Conservation (phyloP, 257 asterid genomes). For the Asclepias syriaca region DNA sequence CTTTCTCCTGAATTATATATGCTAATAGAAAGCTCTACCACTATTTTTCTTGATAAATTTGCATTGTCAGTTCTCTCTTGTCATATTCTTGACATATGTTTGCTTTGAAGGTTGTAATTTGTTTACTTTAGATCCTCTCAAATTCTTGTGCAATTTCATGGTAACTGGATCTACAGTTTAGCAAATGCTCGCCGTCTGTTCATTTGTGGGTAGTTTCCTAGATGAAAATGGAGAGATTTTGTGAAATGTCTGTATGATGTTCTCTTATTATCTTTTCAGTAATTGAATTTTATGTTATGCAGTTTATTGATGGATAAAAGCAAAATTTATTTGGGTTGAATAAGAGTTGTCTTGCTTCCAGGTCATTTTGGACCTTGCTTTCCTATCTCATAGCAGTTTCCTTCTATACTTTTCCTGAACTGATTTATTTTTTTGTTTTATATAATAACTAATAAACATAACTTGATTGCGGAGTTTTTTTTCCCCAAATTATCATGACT, state of each 20-base stretch:
- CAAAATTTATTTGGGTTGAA: neutral
- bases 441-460: neutral
- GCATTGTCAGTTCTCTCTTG: neutral
- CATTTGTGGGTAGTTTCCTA: neutral
- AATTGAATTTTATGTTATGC: neutral
- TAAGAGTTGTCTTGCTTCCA: neutral
- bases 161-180: neutral
- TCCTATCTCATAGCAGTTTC: neutral
- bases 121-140: neutral
- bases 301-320: neutral
- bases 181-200: neutral
- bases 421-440: neutral
- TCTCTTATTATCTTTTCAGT: neutral
- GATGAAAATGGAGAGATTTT: neutral
- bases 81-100: neutral
- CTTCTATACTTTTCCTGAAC: neutral
- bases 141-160: neutral
- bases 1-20: conserved; percentile 7
- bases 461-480: neutral
- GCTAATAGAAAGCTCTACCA: neutral
- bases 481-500: neutral
- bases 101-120: neutral
- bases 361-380: neutral
- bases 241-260: neutral
- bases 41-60: neutral